phyloP scores from a whole-genome alignment of 2,329 filamentous ascomycete species.

The Colletotrichum ledebouriae region DNA sequence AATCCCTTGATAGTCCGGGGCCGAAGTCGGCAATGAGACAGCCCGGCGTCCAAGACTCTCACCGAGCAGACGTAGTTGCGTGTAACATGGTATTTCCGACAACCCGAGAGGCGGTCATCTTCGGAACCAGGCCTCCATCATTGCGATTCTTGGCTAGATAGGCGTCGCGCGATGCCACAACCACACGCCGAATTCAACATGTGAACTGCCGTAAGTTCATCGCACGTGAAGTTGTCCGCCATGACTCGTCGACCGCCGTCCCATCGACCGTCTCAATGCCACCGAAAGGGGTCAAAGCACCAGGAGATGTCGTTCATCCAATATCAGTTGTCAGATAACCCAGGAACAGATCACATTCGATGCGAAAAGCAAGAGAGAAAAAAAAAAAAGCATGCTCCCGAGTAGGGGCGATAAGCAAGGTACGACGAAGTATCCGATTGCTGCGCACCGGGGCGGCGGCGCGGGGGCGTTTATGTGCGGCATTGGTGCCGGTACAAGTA shows the following conservation, averaged over 20 bases:
- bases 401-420: conserved; percentile 6
- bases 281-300: conserved; percentile 19
- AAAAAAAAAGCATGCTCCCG: neutral
- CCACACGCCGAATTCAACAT: neutral
- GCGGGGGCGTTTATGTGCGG: neutral
- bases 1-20: neutral
- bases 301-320: conserved; percentile 30
- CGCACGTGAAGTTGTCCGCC: conserved; percentile 13
- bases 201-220: neutral
- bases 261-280: conserved; percentile 18
- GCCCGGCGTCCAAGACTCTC: neutral
- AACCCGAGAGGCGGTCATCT: too few species aligned
- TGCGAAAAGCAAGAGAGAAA: conserved; percentile 6
- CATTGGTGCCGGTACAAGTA: neutral
- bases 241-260: conserved; percentile 27
- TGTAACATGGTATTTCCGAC: too few species aligned
- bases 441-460: conserved; percentile 1
- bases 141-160: too few species aligned
- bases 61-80: neutral
- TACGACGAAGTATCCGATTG: conserved; percentile 9
- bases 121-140: too few species aligned
- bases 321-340: conserved; percentile 14
- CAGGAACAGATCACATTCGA: conserved; percentile 23
- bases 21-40: neutral
- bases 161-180: neutral